Base-by-base conservation (phyloP, 2,329 filamentous ascomycete genomes). In the Lasiodiplodia sp. region DNA sequence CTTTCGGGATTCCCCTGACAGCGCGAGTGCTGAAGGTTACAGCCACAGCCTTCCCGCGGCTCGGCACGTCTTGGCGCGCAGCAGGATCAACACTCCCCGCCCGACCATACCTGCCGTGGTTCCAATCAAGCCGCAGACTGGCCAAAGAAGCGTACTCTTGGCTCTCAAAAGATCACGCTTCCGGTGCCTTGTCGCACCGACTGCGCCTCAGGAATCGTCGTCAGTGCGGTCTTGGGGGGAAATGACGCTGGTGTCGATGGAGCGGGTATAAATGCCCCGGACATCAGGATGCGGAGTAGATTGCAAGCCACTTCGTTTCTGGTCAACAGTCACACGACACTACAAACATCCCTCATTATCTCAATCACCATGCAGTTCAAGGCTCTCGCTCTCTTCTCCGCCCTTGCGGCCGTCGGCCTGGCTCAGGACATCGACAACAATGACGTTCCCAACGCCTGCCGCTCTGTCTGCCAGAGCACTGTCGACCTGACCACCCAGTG, bases 371-470 rank as follows among this genome's bases (percentile, higher is more conserved):
- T 64, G 60, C 60, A 64, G 47, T 64, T 37, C 60, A 64, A 64
- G 31, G 21, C 47, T 2, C 47, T 64, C 31, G 47, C 60, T 52
- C n/a, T 64, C 60, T n/a, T 64, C 60, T 49, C 44, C 5, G 60
- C 60, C n/a, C 47, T 64, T 6, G 60, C n/a, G 4, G 47, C 31
- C 31, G 18, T 52, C 21, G 60, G 60, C 31, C 37, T 47, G 47
- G 21, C 60, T 12, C 60, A 64, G 47, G 75, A 78, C n/a, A 70
- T 78, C 64, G 73, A 73, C 66, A 71, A 74, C 69, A 70, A 75
- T 68, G 75, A 78, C 37, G 72, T 79, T 23, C 77, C 77, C 11
- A 53, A 44, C 21, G 72, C 75, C 62, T 79, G 77, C 72, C 72
- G 69, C 2, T 70, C 71, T 18, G 67, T 76, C n/a, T 78, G 76